Percentiles rank a stretch among this genome's conserved stretches.
phyloP scores from a whole-genome alignment of 2,329 filamentous ascomycete species.

The Sporothrix schenckii region DNA sequence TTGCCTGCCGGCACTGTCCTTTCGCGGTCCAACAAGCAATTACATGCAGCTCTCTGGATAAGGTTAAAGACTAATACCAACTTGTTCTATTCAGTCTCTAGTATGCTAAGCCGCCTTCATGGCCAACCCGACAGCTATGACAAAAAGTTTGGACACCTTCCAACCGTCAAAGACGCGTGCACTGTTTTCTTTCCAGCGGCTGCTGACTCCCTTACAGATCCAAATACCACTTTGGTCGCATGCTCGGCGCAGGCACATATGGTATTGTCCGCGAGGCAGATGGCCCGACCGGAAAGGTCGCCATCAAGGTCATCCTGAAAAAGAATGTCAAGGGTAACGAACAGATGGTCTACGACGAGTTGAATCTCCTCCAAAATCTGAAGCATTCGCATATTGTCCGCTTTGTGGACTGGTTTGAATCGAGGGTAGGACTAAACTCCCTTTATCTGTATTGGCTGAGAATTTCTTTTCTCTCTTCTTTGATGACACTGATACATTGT shows the following conservation, averaged over 20 bases:
- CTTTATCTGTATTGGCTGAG: too few species aligned
- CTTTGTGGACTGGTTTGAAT: conserved; percentile 99
- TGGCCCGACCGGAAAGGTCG: conserved; percentile 78
- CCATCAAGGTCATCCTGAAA: conserved; percentile 98
- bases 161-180: background rate
- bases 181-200: background rate
- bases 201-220: conserved; percentile 55
- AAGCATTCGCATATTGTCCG: conserved; percentile 94
- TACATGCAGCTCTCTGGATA: background rate
- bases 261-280: conserved; percentile 97
- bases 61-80: background rate
- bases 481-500: background rate
- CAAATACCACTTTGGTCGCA: conserved; percentile 89
- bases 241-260: conserved; percentile 94
- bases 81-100: conserved; percentile 62
- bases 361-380: conserved; percentile 88
- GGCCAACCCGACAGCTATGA: conserved; percentile 98
- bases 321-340: conserved; percentile 99
- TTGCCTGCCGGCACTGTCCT: background rate
- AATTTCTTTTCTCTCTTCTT: too few species aligned
- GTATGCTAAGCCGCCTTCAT: conserved; percentile 93
- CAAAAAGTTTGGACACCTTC: conserved; percentile 71
- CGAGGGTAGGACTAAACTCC: conserved; percentile 64
- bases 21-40: background rate
- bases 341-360: conserved; percentile 97